phyloP scores from a whole-genome alignment of 495 filamentous ascomycete genomes.

The Podospora anserina region DNA sequence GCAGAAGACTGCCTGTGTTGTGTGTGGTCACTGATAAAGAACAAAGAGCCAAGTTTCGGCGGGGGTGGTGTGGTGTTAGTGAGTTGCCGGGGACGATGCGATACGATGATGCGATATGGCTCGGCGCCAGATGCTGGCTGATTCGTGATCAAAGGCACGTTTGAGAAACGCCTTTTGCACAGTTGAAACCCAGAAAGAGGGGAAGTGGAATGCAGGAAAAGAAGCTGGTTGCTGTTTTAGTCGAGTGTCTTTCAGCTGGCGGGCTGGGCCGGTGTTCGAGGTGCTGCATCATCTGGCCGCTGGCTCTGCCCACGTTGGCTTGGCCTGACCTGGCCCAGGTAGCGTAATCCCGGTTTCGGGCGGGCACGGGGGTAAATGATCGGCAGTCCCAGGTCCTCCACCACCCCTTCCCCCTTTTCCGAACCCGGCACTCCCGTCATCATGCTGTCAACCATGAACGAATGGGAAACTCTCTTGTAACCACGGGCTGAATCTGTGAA shows the following conservation, averaged over 20 bases:
- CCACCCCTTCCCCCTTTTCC: slow-evolving; percentile 9
- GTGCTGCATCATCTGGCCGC: slow-evolving; percentile 15
- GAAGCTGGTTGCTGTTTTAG: too few species aligned
- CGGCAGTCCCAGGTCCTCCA: slow-evolving; percentile 19
- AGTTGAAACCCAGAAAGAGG: background rate
- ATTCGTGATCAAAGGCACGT: background rate
- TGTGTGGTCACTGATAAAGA: background rate
- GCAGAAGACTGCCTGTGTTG: background rate
- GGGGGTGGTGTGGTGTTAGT: background rate
- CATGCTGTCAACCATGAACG: slow-evolving; percentile 28
- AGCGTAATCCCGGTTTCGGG: slow-evolving; percentile 24
- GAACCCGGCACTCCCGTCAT: slow-evolving; percentile 7
- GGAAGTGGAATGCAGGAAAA: background rate
- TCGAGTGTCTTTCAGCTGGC: background rate
- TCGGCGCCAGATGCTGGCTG: background rate
- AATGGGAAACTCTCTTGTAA: slow-evolving; percentile 40
- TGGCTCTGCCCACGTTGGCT: slow-evolving; percentile 10
- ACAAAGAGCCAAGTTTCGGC: background rate
- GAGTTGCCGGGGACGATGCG: background rate
- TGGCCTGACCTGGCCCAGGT: slow-evolving; percentile 12
- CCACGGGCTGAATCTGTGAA: slow-evolving; percentile 38
- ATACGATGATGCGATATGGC: background rate
- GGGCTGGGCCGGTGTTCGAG: slow-evolving; percentile 8
- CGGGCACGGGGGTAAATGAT: slow-evolving; percentile 19
- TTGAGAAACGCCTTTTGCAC: background rate